Evolutionary conservation across 805 yeast genomes (phyloP).

Genomic region (Millerago galiae): DNA sequence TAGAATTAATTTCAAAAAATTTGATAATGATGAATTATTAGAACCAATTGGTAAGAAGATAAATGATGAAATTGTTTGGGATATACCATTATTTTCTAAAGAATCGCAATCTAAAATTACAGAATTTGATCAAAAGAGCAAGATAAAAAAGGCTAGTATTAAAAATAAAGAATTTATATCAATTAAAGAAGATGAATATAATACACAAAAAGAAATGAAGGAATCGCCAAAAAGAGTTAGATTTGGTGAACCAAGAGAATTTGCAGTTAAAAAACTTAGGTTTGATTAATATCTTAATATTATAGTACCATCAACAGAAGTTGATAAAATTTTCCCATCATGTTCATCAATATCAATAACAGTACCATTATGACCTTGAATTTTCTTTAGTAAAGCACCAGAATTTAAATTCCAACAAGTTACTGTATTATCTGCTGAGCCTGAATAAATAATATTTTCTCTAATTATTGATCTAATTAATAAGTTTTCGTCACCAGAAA

Average conservation of each 20-base stretch:
- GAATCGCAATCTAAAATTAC: constrained; percentile 12
- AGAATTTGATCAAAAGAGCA: constrained; percentile 1
- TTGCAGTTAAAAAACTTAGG: constrained; percentile 2
- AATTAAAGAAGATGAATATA: no score
- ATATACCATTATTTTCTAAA: constrained; percentile 27
- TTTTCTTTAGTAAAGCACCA: constrained; percentile 39
- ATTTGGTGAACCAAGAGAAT: background rate
- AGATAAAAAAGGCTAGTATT: background rate
- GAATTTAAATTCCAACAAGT: constrained; percentile 57
- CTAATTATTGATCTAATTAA: constrained; percentile 43
- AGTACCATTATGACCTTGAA: constrained; percentile 55
- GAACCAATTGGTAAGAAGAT: constrained; percentile 20
- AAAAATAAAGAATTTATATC: background rate
- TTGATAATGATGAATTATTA: constrained; percentile 20
- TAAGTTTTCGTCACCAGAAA: constrained; percentile 44
- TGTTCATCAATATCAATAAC: constrained; percentile 56
- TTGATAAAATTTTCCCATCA: constrained; percentile 35
- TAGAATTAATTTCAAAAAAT: constrained; percentile 5
- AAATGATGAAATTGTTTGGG: constrained; percentile 24
- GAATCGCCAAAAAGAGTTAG: background rate
- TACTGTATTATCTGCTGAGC: constrained; percentile 54
- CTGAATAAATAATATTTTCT: constrained; percentile 42
- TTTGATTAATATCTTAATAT: constrained; percentile 34
- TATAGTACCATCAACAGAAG: constrained; percentile 52
- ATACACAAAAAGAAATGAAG: no score